Percentiles rank a stretch among this genome's conserved stretches.
Conservation (phyloP, 176 grass and related monocot genomes). For the Urochloa ruziziensis region DNA sequence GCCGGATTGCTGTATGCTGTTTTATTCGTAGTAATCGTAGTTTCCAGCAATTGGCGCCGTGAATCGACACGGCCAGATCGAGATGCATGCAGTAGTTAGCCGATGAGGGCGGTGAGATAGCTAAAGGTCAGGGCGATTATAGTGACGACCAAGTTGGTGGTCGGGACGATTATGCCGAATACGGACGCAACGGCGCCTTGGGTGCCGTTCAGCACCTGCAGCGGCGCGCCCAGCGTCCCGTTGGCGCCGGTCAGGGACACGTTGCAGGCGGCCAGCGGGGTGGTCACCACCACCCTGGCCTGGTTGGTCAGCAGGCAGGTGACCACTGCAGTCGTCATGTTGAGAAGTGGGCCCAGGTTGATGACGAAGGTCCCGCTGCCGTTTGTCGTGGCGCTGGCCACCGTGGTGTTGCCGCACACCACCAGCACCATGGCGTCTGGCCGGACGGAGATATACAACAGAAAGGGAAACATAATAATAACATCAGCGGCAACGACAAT, state of each 20-base stretch:
- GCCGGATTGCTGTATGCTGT: no score
- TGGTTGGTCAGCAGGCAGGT: background rate
- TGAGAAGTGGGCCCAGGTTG: background rate
- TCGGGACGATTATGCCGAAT: no score
- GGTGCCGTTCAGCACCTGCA: background rate
- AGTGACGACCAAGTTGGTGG: no score
- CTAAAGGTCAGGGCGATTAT: no score
- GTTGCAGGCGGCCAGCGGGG: slow-evolving; percentile 37
- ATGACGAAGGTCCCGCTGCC: slow-evolving; percentile 22
- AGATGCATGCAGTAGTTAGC: no score
- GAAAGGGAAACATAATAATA: no score
- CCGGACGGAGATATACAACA: background rate
- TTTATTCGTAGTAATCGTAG: no score
- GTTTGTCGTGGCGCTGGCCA: slow-evolving; percentile 23
- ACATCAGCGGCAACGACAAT: no score
- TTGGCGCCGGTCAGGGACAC: slow-evolving; percentile 1
- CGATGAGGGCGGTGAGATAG: no score
- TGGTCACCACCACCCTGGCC: no score
- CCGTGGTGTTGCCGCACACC: slow-evolving; percentile 4
- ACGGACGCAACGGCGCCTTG: accelerated
- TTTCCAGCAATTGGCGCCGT: no score
- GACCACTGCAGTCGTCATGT: background rate
- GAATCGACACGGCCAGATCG: no score
- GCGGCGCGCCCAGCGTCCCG: slow-evolving; percentile 30
- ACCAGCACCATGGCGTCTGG: slow-evolving; percentile 51